phyloP scores from a whole-genome alignment of 768 basidiomycete genomes.

The Mrakia blollopis region DNA sequence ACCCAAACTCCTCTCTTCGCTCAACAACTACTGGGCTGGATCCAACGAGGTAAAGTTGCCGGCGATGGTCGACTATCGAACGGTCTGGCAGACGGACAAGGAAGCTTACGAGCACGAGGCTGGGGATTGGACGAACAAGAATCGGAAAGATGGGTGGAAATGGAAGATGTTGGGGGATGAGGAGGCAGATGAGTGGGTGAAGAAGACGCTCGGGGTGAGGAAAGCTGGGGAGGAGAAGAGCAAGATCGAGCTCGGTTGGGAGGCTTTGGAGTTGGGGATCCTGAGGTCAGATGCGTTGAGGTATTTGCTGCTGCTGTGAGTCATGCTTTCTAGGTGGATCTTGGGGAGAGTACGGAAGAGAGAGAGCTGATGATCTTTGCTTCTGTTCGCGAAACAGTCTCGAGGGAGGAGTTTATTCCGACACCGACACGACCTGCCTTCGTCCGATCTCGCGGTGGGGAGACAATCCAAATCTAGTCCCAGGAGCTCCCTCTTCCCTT shows the following conservation, averaged over 20 bases:
- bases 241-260: background rate
- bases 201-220: background rate
- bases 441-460: conserved; percentile 44
- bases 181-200: conserved; percentile 20
- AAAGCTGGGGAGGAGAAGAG: background rate
- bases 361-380: background rate
- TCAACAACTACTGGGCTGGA: background rate
- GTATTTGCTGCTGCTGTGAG: conserved; percentile 25
- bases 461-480: conserved; percentile 34
- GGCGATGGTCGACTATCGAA: conserved; percentile 1
- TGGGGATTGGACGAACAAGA: conserved; percentile 4
- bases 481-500: background rate
- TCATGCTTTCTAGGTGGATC: background rate
- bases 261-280: conserved; percentile 9
- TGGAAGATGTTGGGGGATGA: conserved; percentile 24
- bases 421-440: conserved; percentile 46
- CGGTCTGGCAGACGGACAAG: conserved; percentile 31
- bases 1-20: background rate
- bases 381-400: background rate
- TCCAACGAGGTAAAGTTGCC: background rate
- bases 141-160: conserved; percentile 7
- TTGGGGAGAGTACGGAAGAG: background rate
- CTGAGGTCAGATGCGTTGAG: conserved; percentile 21
- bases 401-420: conserved; percentile 42
- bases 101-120: background rate